These are phyloP conservation scores for Plectranthus barbatus DNA, from an alignment of 257 asterid species.

Conservation along the genomic window DNA sequence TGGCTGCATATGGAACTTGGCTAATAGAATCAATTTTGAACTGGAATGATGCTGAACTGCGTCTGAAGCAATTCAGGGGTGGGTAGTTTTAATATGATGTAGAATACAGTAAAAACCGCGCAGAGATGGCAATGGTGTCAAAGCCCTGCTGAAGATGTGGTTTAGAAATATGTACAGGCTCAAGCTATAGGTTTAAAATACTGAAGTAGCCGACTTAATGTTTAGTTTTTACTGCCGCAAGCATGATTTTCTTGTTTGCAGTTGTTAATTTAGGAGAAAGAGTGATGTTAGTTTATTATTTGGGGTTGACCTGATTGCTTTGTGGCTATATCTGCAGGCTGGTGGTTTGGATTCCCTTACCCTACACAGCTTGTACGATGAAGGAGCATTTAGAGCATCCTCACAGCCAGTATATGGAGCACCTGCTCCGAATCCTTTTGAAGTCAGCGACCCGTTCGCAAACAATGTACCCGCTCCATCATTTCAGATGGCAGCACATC, in stretches of 20 bases:
- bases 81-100: neutral
- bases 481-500: slow-evolving; percentile 43
- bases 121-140: neutral
- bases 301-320: neutral
- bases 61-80: neutral
- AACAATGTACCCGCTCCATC: slow-evolving; percentile 37
- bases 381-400: slow-evolving; percentile 83
- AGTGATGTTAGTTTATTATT: neutral
- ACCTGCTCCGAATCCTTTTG: slow-evolving; percentile 92
- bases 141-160: neutral
- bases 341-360: slow-evolving; percentile 94
- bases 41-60: neutral
- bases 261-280: neutral
- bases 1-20: neutral
- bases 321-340: slow-evolving; percentile 42
- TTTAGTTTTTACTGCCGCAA: neutral
- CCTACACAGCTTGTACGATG: slow-evolving; percentile 77
- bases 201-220: neutral
- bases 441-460: slow-evolving; percentile 66
- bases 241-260: neutral
- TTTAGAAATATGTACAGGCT: neutral
- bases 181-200: neutral
- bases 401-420: slow-evolving; percentile 83
- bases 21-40: neutral
- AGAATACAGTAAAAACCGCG: neutral